Evolutionary conservation across 1,139 yeast genomes (phyloP).

Genomic region (Hanseniaspora uvarum): DNA sequence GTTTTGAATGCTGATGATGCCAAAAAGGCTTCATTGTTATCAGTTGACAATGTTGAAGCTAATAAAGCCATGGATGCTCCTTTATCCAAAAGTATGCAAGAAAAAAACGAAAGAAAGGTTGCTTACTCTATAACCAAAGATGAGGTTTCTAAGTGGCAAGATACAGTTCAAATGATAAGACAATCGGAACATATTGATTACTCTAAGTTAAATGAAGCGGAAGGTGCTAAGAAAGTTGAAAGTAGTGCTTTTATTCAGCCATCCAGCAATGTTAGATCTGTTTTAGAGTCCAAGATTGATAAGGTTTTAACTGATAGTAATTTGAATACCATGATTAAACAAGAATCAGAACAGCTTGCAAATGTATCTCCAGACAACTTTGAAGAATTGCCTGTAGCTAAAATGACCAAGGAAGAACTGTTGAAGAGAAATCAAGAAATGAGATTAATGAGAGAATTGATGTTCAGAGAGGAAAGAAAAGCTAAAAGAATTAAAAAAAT

Average conservation of each 20-base stretch:
- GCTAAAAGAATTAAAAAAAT: constrained; percentile 88
- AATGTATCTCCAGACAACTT: constrained; percentile 32
- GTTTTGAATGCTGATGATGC: constrained; percentile 43
- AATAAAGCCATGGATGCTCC: constrained; percentile 58
- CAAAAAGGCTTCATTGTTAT: constrained; percentile 44
- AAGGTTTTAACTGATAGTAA: constrained; percentile 54
- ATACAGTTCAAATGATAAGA: constrained; percentile 65
- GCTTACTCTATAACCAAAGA: constrained; percentile 84
- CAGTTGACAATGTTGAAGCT: constrained; percentile 27
- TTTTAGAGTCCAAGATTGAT: constrained; percentile 58
- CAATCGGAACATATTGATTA: constrained; percentile 77
- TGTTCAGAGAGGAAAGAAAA: constrained; percentile 89
- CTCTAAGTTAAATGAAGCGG: constrained; percentile 32
- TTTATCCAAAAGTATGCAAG: constrained; percentile 72
- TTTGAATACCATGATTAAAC: constrained; percentile 52
- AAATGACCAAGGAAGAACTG: constrained; percentile 71
- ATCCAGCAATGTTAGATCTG: constrained; percentile 43
- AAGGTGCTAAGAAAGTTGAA: constrained; percentile 23
- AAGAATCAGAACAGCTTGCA: constrained; percentile 44
- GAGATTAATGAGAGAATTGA: constrained; percentile 83
- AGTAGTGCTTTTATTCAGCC: constrained; percentile 46
- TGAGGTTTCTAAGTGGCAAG: constrained; percentile 83
- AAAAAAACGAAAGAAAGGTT: constrained; percentile 75
- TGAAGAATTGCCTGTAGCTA: constrained; percentile 79
- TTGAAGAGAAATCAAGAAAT: constrained; percentile 68